Conservation (phyloP, 345 rosid species). For the Linum usitatissimum region DNA sequence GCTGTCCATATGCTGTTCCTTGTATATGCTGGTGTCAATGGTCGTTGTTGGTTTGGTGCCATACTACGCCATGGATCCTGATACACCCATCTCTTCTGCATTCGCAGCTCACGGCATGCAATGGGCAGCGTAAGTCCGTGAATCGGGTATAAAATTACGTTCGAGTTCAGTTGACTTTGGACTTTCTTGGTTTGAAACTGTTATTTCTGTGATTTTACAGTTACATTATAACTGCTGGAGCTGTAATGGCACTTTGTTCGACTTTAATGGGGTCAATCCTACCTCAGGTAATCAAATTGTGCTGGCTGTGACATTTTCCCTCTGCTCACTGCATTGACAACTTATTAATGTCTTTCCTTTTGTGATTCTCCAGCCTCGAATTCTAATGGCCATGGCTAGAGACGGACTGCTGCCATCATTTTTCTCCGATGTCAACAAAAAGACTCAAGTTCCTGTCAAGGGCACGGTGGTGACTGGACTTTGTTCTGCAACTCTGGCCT, state of each 20-base stretch:
- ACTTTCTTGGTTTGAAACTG: constrained; percentile 1
- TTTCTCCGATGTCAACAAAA: constrained; percentile 61
- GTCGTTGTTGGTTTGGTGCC: constrained; percentile 94
- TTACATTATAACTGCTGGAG: constrained; percentile 73
- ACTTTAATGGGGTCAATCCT: constrained; percentile 90
- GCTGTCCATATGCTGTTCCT: constrained; percentile 67
- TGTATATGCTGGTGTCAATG: constrained; percentile 87
- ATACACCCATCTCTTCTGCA: constrained; percentile 96
- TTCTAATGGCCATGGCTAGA: constrained; percentile 91
- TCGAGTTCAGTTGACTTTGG: neutral
- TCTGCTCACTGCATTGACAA: neutral
- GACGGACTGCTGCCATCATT: constrained; percentile 81
- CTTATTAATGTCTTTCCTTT: neutral
- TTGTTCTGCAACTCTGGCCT: constrained; percentile 57
- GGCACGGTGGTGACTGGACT: constrained; percentile 63
- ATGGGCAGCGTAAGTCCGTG: constrained; percentile 83
- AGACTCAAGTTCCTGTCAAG: constrained; percentile 72
- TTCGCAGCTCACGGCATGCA: constrained; percentile 82
- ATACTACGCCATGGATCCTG: constrained; percentile 90
- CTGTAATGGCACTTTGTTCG: constrained; percentile 89
- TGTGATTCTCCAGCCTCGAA: constrained; percentile 52
- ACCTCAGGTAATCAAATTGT: constrained; percentile 60
- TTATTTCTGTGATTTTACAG: constrained; percentile 30
- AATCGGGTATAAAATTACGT: neutral
- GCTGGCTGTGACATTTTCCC: constrained; percentile 8